Base-by-base conservation (phyloP, 352 stramenopile genomes). In the Pythium coloratum region DNA sequence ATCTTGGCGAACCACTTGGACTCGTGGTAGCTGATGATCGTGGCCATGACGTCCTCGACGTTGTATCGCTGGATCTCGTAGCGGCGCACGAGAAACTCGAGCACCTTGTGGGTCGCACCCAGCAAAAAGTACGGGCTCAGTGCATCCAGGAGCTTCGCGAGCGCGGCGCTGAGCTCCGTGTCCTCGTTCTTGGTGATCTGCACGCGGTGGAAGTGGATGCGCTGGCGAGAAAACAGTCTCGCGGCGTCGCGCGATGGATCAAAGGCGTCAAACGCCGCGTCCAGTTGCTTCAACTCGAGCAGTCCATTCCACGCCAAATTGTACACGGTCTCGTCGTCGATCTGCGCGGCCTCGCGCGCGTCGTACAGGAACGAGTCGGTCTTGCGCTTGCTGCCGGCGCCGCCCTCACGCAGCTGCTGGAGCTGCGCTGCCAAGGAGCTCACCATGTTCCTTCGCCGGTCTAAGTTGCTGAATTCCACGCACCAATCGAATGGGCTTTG, bases 61-160 rank as follows among this genome's bases (percentile, higher is more conserved):
- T 97, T 96, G 68, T 84, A 90, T 6, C 81, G 84, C 66, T 97
- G 90, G 30, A 97, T 71, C 59, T 96, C 85, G 59, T 94, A 97
- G n/a, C 84, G 83, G 13, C 90, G 86, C 59, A 97, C 84, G 64
- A 97, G 77, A 61, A 94, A 96, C 73, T 97, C 90, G 68, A 96
- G 76, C 55, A 96, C 86, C 68, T 96, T 95, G 71, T 97, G 90
- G 4, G 86, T 70, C 6, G 88, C 82, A 12, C 75, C 70, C 13
- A 95, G 72, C 38, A 97, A 59, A 64, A 95, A 95, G 62, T 93
- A 95, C 6, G 75, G 74, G 58, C 86, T 96, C 33, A 97, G 75
- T n/a, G 85, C 83, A 59, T 94, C 85, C 20, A 97, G 73, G 24
- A 97, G 76, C 60, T 80, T 81, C 20, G 69, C 62, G 30, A 97